Evolutionary conservation across 2,329 filamentous ascomycete species (phyloP), one percentile per base, ranked within the genome.

Genomic region (Neodidymelliopsis sp.): DNA sequence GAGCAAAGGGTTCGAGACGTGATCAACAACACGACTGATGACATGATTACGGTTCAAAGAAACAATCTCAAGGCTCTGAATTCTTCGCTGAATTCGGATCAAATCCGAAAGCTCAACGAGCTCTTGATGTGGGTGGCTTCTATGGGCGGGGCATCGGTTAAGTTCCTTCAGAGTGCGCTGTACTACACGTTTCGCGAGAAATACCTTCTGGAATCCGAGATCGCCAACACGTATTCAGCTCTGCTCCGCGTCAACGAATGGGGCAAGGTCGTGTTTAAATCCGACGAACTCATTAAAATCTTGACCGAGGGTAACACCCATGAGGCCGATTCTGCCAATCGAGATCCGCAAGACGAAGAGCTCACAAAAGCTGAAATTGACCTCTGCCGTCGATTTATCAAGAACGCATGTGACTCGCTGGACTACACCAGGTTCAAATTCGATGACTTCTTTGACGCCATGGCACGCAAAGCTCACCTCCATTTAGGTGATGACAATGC

Each of bases 111-210:
- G 4, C 35, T 60, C 3, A 56, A 60, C n/a, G 39, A 38, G 9
- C 33, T 60, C 2, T 45, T 60, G 15, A 27, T 58, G 4, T 60
- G 57, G 57, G 25, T 60, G 7, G 42, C 49, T 23, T 53, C 53
- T 3, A n/a, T 40, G 9, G 45, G 4, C 10, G 30, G 35, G 6
- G 27, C 45, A 7, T 5, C 18, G 3, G 27, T 38, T 8, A 40
- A 45, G 28, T 37, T 59, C 2, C 54, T 57, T 12, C 38, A 59
- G 19, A 57, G 54, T 13, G 49, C 48, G 7, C 43, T 59, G 2
- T 59, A 53, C 22, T 33, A 41, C 2, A 33, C 30, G 3, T 39
- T 49, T 4, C 10, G 18, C 10, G 49, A 57, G 16, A 57, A 48
- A 0, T 53, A 49, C 9, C 33, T 49, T 3, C 30, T 54, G 18